Evolutionary conservation across 179 eudicot genomes (phyloP), one percentile per base, ranked within the genome.

Genomic region (Amaranthus tricolor): DNA sequence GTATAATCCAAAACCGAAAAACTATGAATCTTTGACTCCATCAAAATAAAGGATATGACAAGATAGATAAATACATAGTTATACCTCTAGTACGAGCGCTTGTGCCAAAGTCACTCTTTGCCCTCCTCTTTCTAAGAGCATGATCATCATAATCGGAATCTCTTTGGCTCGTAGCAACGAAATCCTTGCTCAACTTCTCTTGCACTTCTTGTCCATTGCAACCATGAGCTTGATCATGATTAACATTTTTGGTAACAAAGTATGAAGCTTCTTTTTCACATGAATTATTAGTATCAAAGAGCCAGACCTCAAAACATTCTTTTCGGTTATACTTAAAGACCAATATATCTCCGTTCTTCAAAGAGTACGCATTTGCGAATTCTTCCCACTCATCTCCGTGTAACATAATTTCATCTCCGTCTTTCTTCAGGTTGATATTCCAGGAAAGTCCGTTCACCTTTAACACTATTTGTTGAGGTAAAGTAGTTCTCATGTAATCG

Each of bases 231-330:
- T 45, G 14, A 14, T 55, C 6, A 5, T 44, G 44, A 47, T 47
- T 83, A 78, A 31, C 40, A 72, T 73, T 68, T 73, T 82, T 88
- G 62, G 70, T 84, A 21, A 85, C 78, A 73, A 84, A 88, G 60
- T 85, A 88, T 19, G 89, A 82, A 31, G 79, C 66, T 70, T 80
- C 91, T 80, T 78, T 86, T 84, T 88, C 91, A 59, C 91, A 88
- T 0, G 58, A 68, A 75, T 58, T 87, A 59, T 43, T 53, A 49
- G 66, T 61, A 59, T 86, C 83, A 77, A 86, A 84, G 77, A 88
- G 66, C 47, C 62, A n/a, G 51, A 88, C 83, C 73, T 86, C 87
- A 66, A 88, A 88, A 50, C 58, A 55, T 14, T 85, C 79, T 52
- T 24, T 65, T 56, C 87, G 82, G 31, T 74, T 77, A 74, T 88